These are phyloP conservation scores for Trichoderma polysporum DNA, from an alignment of 2,329 filamentous ascomycete species.

Conservation along the genomic window DNA sequence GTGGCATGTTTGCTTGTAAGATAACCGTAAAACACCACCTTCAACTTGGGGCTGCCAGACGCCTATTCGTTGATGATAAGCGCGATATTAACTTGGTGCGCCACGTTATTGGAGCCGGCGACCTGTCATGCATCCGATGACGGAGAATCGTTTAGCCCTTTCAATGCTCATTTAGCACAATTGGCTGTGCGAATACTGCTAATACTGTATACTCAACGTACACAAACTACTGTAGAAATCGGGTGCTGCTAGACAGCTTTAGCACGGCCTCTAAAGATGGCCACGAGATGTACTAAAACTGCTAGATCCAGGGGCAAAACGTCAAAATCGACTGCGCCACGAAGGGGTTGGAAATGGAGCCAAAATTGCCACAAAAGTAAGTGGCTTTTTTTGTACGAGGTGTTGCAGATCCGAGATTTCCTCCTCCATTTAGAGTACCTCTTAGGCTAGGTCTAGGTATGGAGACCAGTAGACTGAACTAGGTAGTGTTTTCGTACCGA, in stretches of 20 bases:
- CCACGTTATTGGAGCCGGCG: neutral
- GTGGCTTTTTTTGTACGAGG: neutral
- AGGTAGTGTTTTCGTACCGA: neutral
- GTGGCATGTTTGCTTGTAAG: neutral
- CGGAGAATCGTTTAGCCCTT: conserved; percentile 3
- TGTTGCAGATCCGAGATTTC: conserved; percentile 8
- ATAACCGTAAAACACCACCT: neutral
- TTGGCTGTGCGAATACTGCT: neutral
- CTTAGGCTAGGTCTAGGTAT: neutral
- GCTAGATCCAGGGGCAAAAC: conserved; percentile 7
- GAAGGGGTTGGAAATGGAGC: neutral
- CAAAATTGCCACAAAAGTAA: conserved; percentile 5
- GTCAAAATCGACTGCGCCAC: conserved; percentile 6
- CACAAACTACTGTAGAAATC: no score
- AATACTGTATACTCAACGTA: neutral
- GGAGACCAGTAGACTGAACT: neutral
- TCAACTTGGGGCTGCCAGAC: neutral
- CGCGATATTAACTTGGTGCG: neutral
- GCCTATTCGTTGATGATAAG: neutral
- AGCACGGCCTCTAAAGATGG: neutral
- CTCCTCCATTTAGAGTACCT: neutral
- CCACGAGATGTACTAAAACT: neutral
- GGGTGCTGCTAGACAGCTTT: neutral
- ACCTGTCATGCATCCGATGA: conserved; percentile 2
- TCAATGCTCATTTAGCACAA: neutral